These are phyloP conservation scores for Pisolithus orientalis DNA, from an alignment of 768 basidiomycete genomes.

Conservation along the genomic window DNA sequence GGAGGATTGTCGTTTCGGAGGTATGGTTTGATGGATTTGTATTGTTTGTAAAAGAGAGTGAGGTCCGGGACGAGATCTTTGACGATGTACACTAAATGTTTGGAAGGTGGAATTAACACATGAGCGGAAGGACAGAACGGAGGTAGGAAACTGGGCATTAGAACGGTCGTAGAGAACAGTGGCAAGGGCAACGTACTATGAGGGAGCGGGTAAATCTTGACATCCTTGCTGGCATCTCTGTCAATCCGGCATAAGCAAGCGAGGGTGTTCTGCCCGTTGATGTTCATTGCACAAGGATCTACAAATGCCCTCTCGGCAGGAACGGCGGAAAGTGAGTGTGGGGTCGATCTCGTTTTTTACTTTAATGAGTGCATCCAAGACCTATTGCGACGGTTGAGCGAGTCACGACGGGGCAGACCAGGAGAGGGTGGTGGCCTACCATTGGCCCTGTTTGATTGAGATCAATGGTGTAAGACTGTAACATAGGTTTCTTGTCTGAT, in stretches of 20 bases:
- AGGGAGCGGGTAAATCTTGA: constrained; percentile 94
- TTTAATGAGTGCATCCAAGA: constrained; percentile 93
- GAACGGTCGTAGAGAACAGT: not conserved
- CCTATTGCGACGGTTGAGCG: constrained; percentile 25
- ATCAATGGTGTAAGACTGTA: constrained; percentile 90
- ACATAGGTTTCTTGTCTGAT: constrained; percentile 81
- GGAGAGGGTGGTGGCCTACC: constrained; percentile 37
- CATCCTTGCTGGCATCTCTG: constrained; percentile 58
- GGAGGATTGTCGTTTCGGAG: constrained; percentile 92
- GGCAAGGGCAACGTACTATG: constrained; percentile 63
- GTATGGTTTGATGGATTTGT: constrained; percentile 98
- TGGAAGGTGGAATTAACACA: not conserved
- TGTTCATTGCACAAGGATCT: constrained; percentile 99
- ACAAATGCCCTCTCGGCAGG: constrained; percentile 93
- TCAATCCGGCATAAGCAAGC: constrained; percentile 97
- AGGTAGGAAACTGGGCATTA: not conserved
- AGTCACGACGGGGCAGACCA: not conserved
- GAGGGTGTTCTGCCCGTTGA: constrained; percentile 96
- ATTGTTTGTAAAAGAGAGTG: constrained; percentile 96
- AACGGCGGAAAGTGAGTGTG: constrained; percentile 91
- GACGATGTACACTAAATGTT: constrained; percentile 85
- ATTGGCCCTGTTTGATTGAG: constrained; percentile 94
- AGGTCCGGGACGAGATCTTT: constrained; percentile 96
- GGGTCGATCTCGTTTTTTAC: constrained; percentile 99
- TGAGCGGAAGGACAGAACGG: not conserved